Evolutionary conservation across 768 basidiomycete genomes (phyloP).

Genomic region (Ramaria sp.): DNA sequence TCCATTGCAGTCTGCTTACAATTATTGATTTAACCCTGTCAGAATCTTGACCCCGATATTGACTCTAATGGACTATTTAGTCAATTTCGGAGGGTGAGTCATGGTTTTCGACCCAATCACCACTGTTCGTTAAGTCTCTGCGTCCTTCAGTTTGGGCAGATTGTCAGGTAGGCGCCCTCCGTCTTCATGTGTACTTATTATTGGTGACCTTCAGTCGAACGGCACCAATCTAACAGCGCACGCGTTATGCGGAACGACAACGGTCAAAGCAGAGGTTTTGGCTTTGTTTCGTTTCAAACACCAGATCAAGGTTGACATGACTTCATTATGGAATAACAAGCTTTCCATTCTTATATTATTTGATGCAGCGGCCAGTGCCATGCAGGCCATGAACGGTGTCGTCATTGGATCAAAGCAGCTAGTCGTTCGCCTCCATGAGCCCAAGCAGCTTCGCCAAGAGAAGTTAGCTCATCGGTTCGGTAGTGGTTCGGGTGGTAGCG

Average conservation of each 20-base stretch:
- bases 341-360: slow-evolving; percentile 1
- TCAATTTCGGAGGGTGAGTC: slow-evolving; percentile 66
- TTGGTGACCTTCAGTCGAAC: background rate
- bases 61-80: slow-evolving; percentile 78
- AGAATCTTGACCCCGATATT: slow-evolving; percentile 81
- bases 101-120: slow-evolving; percentile 2
- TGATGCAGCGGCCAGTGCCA: slow-evolving; percentile 50
- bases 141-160: slow-evolving; percentile 61
- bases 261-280: slow-evolving; percentile 78
- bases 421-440: slow-evolving; percentile 82
- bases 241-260: slow-evolving; percentile 84
- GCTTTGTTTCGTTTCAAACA: slow-evolving; percentile 80
- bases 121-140: slow-evolving; percentile 11
- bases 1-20: slow-evolving; percentile 7
- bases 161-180: slow-evolving; percentile 55
- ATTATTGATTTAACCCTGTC: slow-evolving; percentile 3
- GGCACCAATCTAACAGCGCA: slow-evolving; percentile 39
- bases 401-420: slow-evolving; percentile 65
- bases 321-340: background rate
- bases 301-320: slow-evolving; percentile 60
- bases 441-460: slow-evolving; percentile 83
- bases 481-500: slow-evolving; percentile 60
- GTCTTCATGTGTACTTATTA: background rate
- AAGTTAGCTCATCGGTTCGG: slow-evolving; percentile 73
- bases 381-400: slow-evolving; percentile 74